Conservation (phyloP, 2,329 filamentous ascomycete species). For the Ophiostoma tasmaniense region DNA sequence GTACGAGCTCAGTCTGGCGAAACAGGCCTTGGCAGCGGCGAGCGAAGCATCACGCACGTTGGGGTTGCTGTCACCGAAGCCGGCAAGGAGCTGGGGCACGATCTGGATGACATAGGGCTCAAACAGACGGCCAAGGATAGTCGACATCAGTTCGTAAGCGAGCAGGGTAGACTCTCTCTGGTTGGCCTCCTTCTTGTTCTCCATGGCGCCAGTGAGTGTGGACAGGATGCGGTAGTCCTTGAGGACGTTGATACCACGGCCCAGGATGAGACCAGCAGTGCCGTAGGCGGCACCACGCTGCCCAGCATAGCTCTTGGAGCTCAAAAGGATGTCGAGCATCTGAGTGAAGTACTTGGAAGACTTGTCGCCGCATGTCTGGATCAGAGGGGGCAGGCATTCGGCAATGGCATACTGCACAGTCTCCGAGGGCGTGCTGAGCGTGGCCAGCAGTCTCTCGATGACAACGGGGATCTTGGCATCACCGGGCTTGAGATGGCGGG, state of each 20-base stretch:
- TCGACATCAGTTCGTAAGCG: slow-evolving; percentile 82
- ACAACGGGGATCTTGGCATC: slow-evolving; percentile 83
- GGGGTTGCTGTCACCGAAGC: slow-evolving; percentile 79
- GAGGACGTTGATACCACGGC: slow-evolving; percentile 74
- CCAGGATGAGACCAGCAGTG: slow-evolving; percentile 78
- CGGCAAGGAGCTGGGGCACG: slow-evolving; percentile 78
- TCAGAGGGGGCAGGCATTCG: slow-evolving; percentile 84
- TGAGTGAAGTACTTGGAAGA: slow-evolving; percentile 71
- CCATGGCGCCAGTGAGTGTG: slow-evolving; percentile 69
- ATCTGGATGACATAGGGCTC: slow-evolving; percentile 96
- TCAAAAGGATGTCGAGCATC: slow-evolving; percentile 72
- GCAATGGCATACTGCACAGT: slow-evolving; percentile 95
- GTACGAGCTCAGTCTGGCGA: slow-evolving; percentile 85
- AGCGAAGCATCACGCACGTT: slow-evolving; percentile 91
- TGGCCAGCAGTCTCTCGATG: slow-evolving; percentile 74
- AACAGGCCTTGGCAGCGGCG: slow-evolving; percentile 88
- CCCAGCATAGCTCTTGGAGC: slow-evolving; percentile 83
- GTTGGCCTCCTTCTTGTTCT: slow-evolving; percentile 89
- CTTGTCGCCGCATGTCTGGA: slow-evolving; percentile 70
- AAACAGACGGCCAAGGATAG: slow-evolving; percentile 78
- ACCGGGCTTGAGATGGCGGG: slow-evolving; percentile 74
- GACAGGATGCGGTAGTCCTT: slow-evolving; percentile 81
- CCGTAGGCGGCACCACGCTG: slow-evolving; percentile 93
- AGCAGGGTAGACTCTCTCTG: slow-evolving; percentile 83
- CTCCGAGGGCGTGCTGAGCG: slow-evolving; percentile 89